A percentile compares a stretch with the other conserved stretches of the same genome.
Conservation (phyloP, 768 basidiomycete genomes). For the Lepiota brunneoincarnata region DNA sequence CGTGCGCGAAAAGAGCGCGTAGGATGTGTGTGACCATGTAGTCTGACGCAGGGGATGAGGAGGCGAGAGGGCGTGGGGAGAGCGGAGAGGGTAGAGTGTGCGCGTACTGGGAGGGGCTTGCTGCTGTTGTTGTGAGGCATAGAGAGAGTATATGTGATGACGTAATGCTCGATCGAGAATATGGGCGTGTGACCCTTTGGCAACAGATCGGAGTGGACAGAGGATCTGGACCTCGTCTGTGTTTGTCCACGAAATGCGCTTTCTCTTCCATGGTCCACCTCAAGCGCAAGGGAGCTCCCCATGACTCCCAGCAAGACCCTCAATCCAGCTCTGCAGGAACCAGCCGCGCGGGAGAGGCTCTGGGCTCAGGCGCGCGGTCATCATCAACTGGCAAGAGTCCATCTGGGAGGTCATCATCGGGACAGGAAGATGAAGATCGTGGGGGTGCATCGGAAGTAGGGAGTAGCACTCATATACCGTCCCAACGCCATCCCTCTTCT, state of each 20-base stretch:
- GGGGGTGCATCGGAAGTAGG: slow-evolving; percentile 1
- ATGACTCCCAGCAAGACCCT: background rate
- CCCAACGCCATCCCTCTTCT: background rate
- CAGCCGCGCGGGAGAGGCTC: background rate
- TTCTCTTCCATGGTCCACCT: background rate
- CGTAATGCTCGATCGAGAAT: slow-evolving; percentile 1
- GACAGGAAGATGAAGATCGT: slow-evolving; percentile 9
- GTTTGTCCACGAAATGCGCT: background rate
- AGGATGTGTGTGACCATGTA: slow-evolving; percentile 11
- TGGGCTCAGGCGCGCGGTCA: background rate
- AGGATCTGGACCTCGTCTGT: background rate
- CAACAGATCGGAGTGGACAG: slow-evolving; percentile 8
- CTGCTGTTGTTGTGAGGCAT: background rate
- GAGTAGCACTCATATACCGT: background rate
- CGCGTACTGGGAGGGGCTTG: slow-evolving; percentile 5
- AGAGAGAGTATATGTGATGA: background rate
- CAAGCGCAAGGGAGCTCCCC: slow-evolving; percentile 7
- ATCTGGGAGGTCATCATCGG: slow-evolving; percentile 1
- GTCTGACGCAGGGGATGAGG: slow-evolving; percentile 20
- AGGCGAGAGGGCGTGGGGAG: slow-evolving; percentile 19
- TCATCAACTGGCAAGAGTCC: background rate
- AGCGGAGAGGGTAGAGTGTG: slow-evolving; percentile 8
- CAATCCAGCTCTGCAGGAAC: background rate
- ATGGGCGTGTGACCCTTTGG: slow-evolving; percentile 12
- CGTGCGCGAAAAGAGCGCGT: slow-evolving; percentile 15